Conservation (phyloP, 306 rosid genomes). For the Cucurbita maxima region DNA sequence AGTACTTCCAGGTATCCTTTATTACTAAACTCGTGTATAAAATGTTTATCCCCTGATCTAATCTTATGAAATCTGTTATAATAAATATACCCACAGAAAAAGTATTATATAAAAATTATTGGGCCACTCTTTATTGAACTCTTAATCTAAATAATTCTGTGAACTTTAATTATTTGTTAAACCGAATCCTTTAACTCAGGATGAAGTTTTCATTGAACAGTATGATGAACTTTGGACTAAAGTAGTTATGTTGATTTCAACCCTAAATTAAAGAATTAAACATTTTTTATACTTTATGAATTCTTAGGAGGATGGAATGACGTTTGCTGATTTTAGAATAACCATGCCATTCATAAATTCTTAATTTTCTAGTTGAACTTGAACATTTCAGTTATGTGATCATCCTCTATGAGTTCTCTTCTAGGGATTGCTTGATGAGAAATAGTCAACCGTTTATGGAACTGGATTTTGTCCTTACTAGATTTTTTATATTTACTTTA, state of each 20-base stretch:
- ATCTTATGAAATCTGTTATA: background rate
- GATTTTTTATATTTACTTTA: background rate
- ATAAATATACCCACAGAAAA: background rate
- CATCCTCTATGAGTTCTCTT: background rate
- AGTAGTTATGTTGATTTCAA: background rate
- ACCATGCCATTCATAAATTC: background rate
- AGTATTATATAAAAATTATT: background rate
- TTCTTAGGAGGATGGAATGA: background rate
- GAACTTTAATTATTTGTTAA: background rate
- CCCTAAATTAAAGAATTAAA: background rate
- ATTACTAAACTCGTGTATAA: background rate
- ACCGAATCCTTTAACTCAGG: background rate
- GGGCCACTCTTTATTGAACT: background rate
- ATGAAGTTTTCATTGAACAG: background rate
- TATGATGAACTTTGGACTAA: background rate
- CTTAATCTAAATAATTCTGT: background rate
- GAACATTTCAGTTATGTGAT: background rate
- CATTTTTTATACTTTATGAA: background rate
- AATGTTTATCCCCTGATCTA: background rate
- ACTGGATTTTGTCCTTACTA: background rate
- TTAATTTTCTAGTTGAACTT: background rate
- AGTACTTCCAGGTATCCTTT: conserved; percentile 76
- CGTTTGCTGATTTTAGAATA: background rate
- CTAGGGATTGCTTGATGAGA: background rate
- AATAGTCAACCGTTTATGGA: background rate